These are phyloP conservation scores for Leishmania arabica DNA, from an alignment of 208 protist genomes.

Conservation along the genomic window DNA sequence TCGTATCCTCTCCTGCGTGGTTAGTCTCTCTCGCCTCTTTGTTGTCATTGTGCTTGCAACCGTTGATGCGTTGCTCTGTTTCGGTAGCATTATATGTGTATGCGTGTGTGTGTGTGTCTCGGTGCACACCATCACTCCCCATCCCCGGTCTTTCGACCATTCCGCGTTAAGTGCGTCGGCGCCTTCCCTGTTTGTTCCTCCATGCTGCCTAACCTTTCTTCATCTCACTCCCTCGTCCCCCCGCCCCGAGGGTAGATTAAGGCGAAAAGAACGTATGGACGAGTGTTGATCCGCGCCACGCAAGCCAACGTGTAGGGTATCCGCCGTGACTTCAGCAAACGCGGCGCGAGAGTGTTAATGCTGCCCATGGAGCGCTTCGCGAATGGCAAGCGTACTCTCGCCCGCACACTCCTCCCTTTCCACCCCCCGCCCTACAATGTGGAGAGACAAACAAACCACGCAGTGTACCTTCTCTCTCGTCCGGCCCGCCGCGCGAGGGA, in stretches of 20 bases:
- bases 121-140: not conserved
- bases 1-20: not conserved
- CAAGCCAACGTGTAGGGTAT: not conserved
- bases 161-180: not conserved
- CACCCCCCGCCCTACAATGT: not conserved
- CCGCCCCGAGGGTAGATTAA: not conserved
- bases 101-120: not conserved
- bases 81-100: not conserved
- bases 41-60: not conserved
- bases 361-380: not conserved
- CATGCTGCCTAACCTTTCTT: not conserved
- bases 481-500: not conserved
- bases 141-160: not conserved
- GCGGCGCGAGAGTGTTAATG: not conserved
- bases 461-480: not conserved
- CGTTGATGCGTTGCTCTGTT: not conserved
- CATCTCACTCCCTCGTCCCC: not conserved
- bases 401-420: not conserved
- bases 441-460: not conserved
- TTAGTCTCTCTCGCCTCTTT: not conserved
- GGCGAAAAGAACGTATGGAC: not conserved
- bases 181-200: not conserved
- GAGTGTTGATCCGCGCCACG: not conserved
- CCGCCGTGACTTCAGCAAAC: not conserved
- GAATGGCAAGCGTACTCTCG: not conserved